phyloP scores from a whole-genome alignment of 306 rosid genomes.

The Cucurbita moschata region DNA sequence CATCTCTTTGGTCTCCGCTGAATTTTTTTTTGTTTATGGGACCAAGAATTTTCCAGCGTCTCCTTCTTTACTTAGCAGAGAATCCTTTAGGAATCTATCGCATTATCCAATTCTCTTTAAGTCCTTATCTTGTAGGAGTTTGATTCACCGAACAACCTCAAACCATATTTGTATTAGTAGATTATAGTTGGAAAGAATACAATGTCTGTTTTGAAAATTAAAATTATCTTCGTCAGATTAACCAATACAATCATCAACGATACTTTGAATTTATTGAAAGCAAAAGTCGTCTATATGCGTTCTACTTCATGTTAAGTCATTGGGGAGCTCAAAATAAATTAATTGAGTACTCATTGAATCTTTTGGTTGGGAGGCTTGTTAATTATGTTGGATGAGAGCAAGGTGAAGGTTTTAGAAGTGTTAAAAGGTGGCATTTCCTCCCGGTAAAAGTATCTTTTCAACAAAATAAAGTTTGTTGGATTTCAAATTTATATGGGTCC shows the following conservation, averaged over 20 bases:
- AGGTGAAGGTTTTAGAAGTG: background rate
- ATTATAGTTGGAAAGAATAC: background rate
- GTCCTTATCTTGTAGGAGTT: background rate
- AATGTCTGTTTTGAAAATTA: no score
- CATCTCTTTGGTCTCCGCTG: background rate
- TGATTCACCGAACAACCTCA: background rate
- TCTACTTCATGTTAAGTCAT: background rate
- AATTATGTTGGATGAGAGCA: background rate
- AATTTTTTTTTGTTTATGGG: background rate
- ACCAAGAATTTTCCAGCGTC: background rate
- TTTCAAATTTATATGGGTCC: background rate
- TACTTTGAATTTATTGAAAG: background rate
- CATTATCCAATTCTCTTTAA: background rate
- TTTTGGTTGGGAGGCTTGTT: background rate
- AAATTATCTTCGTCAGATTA: background rate
- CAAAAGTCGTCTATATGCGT: background rate
- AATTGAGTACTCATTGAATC: background rate
- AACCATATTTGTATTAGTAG: background rate
- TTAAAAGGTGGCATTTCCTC: background rate
- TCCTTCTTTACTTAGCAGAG: background rate
- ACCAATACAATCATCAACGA: background rate
- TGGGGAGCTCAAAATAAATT: background rate
- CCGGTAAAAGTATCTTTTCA: background rate
- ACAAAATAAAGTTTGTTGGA: background rate
- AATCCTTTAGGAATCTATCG: background rate